Conservation (phyloP, 163 green algal species). For the Scenedesmus sp. region DNA sequence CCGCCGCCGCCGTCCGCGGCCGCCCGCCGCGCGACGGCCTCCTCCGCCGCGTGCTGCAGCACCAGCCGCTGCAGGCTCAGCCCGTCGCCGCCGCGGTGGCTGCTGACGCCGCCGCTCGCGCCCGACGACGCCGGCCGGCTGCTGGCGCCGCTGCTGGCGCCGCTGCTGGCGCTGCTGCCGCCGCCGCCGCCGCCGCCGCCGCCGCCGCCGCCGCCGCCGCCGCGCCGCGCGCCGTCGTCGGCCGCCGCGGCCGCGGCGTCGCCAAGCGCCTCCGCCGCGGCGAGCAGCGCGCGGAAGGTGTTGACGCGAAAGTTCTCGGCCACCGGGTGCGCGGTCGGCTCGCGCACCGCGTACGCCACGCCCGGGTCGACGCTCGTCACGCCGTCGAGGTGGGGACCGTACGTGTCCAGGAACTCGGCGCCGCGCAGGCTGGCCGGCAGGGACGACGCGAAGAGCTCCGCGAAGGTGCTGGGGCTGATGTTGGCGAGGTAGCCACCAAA, state of each 20-base stretch:
- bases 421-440: constrained; percentile 79
- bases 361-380: constrained; percentile 70
- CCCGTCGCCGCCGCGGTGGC: no score
- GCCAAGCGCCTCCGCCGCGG: constrained; percentile 39
- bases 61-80: not conserved
- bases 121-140: no score
- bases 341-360: constrained; percentile 71
- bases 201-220: not conserved
- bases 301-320: constrained; percentile 75
- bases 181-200: constrained; percentile 1
- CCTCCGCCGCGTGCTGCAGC: not conserved
- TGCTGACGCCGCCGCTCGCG: not conserved
- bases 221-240: not conserved
- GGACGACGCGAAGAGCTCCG: constrained; percentile 44
- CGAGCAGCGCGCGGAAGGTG: constrained; percentile 57
- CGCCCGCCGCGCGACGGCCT: not conserved
- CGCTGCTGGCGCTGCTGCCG: not conserved
- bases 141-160: not conserved
- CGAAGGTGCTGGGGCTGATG: constrained; percentile 64
- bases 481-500: constrained; percentile 69
- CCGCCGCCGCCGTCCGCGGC: not conserved
- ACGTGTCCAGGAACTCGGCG: constrained; percentile 73
- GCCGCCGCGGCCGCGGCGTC: constrained; percentile 49
- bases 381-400: constrained; percentile 77
- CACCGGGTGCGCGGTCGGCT: constrained; percentile 80